These are phyloP conservation scores for Babesia sp. DNA, from an alignment of 169 alveolate species.

Conservation along the genomic window DNA sequence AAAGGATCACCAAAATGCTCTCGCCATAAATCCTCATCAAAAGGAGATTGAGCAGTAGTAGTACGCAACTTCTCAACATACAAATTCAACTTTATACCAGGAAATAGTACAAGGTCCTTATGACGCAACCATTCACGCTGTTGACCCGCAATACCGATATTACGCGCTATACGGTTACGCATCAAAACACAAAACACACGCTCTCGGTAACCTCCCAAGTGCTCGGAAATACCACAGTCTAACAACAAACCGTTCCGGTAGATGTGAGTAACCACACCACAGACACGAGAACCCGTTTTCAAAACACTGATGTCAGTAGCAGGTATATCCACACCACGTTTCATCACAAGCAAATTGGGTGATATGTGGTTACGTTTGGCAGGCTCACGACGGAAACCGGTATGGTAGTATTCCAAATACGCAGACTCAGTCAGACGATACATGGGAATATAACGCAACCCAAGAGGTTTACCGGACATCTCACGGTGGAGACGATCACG, in stretches of 20 bases:
- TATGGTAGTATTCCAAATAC: slow-evolving; percentile 59
- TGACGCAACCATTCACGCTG: slow-evolving; percentile 58
- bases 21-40: slow-evolving; percentile 63
- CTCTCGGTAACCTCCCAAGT: slow-evolving; percentile 32
- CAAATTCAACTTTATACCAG: slow-evolving; percentile 54
- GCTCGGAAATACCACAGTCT: slow-evolving; percentile 52
- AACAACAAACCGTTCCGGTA: slow-evolving; percentile 61
- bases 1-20: slow-evolving; percentile 55
- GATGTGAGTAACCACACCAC: slow-evolving; percentile 48
- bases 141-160: slow-evolving; percentile 57
- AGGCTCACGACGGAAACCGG: slow-evolving; percentile 59
- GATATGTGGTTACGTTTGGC: slow-evolving; percentile 41
- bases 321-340: not conserved
- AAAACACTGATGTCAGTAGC: slow-evolving; percentile 18
- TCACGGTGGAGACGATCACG: slow-evolving; percentile 52
- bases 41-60: slow-evolving; percentile 52
- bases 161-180: slow-evolving; percentile 60
- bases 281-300: slow-evolving; percentile 49
- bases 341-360: slow-evolving; percentile 33
- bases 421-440: slow-evolving; percentile 59
- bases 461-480: slow-evolving; percentile 47
- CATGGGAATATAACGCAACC: slow-evolving; percentile 55
- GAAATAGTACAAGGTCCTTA: slow-evolving; percentile 57
- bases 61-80: slow-evolving; percentile 60
- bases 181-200: slow-evolving; percentile 57